phyloP scores from a whole-genome alignment of 2,329 filamentous ascomycete genomes.

The Teratosphaeria nubilosa region DNA sequence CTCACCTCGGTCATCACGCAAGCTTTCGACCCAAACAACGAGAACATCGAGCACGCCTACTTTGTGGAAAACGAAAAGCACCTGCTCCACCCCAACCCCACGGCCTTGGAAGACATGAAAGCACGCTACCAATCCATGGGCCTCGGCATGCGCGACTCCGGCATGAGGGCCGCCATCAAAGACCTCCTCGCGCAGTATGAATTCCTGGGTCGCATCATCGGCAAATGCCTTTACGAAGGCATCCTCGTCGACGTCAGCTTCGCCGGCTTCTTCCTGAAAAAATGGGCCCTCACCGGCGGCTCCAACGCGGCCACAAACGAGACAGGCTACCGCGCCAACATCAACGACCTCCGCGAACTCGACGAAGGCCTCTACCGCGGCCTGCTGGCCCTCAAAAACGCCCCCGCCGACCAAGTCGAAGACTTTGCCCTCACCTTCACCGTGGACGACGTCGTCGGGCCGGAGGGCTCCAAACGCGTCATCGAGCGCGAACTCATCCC shows the following conservation, averaged over 20 bases:
- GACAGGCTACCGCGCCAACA: conserved; percentile 72
- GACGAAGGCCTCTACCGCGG: conserved; percentile 87
- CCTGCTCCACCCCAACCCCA: conserved; percentile 79
- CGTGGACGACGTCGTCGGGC: conserved; percentile 59
- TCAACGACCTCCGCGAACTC: conserved; percentile 88
- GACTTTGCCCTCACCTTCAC: conserved; percentile 83
- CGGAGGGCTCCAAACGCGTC: conserved; percentile 40
- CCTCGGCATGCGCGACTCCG: conserved; percentile 6
- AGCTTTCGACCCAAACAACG: conserved; percentile 55
- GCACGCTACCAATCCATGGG: conserved; percentile 3
- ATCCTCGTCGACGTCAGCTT: conserved; percentile 90
- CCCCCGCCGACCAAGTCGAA: conserved; percentile 63
- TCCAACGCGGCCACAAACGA: conserved; percentile 53
- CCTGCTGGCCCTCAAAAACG: conserved; percentile 72
- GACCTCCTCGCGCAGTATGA: conserved; percentile 64
- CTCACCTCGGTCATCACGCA: conserved; percentile 79
- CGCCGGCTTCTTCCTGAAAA: conserved; percentile 89
- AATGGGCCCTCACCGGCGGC: conserved; percentile 75
- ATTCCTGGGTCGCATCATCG: conserved; percentile 84
- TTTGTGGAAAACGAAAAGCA: conserved; percentile 82
- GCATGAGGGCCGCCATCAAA: conserved; percentile 3
- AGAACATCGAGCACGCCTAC: conserved; percentile 31
- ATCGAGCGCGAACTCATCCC: conserved; percentile 66
- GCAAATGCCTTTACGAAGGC: conserved; percentile 94
- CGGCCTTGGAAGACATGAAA: conserved; percentile 29